Evolutionary conservation across 441 rosid species (phyloP).

Genomic region (Syzygium syzygioides): DNA sequence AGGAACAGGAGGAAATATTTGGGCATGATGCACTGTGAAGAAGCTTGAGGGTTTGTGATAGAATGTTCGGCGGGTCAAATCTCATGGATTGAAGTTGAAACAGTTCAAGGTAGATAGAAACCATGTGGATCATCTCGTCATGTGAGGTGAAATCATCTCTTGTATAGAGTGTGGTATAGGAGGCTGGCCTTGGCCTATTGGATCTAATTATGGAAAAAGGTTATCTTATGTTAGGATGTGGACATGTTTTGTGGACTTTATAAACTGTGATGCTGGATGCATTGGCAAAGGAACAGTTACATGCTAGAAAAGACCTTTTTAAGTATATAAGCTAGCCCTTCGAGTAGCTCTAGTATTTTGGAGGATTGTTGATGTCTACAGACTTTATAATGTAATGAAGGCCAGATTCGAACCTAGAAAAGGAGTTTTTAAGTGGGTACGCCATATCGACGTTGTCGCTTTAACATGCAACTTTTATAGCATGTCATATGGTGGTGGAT

Average conservation of each 20-base stretch:
- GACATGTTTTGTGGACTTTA: not conserved
- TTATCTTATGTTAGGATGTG: not conserved
- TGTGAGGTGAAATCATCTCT: not conserved
- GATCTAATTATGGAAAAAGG: not conserved
- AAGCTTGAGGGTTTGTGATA: not conserved
- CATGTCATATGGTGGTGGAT: not conserved
- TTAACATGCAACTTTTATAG: not conserved
- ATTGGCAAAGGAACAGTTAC: not conserved
- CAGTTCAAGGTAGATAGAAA: not conserved
- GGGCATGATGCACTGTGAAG: not conserved
- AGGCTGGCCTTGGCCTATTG: not conserved
- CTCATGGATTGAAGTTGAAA: not conserved
- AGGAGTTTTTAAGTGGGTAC: not conserved
- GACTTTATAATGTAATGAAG: not conserved
- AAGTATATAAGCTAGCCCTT: not conserved
- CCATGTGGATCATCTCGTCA: not conserved
- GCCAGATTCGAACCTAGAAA: not conserved
- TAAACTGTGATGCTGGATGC: not conserved
- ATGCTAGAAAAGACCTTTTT: not conserved
- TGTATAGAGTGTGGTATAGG: not conserved
- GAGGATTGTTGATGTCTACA: not conserved
- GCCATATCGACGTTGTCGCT: not conserved
- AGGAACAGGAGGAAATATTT: not conserved
- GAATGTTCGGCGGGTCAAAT: not conserved
- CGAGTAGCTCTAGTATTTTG: not conserved